Conservation (phyloP, 73 alveolate genomes). For the Paramecium octaurelia region DNA sequence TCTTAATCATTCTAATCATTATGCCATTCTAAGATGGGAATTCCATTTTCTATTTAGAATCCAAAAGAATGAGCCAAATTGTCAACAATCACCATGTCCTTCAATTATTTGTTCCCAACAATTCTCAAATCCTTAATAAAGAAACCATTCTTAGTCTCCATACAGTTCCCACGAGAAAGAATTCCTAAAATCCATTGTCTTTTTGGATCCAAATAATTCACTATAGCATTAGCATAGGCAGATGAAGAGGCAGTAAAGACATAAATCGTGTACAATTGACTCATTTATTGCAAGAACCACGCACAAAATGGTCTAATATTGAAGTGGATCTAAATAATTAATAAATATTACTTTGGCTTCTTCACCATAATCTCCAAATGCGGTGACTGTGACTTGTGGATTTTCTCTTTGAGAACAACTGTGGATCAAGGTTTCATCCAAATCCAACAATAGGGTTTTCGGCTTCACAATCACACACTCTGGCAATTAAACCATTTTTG, state of each 20-base stretch:
- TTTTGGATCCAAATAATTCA: constrained; percentile 89
- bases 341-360: background rate
- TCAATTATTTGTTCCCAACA: constrained; percentile 77
- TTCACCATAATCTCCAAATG: constrained; percentile 49
- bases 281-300: constrained; percentile 80
- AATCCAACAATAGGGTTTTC: constrained; percentile 50
- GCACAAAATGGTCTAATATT: constrained; percentile 88
- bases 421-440: constrained; percentile 61
- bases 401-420: constrained; percentile 55
- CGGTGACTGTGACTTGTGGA: constrained; percentile 37
- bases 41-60: constrained; percentile 85
- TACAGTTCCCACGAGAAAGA: constrained; percentile 87
- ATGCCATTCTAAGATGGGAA: constrained; percentile 83
- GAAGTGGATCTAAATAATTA: constrained; percentile 67
- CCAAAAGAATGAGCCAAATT: constrained; percentile 93
- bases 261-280: constrained; percentile 77
- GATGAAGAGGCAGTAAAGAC: constrained; percentile 94
- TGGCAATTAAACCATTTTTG: constrained; percentile 43
- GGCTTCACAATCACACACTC: constrained; percentile 37
- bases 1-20: constrained; percentile 79
- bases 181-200: constrained; percentile 82
- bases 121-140: constrained; percentile 93
- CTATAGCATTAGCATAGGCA: constrained; percentile 94
- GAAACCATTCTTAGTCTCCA: constrained; percentile 85
- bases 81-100: constrained; percentile 89